A percentile compares a stretch with the other conserved stretches of the same genome.
phyloP scores from a whole-genome alignment of 2,329 filamentous ascomycete species.

The Aureobasidium sp. region DNA sequence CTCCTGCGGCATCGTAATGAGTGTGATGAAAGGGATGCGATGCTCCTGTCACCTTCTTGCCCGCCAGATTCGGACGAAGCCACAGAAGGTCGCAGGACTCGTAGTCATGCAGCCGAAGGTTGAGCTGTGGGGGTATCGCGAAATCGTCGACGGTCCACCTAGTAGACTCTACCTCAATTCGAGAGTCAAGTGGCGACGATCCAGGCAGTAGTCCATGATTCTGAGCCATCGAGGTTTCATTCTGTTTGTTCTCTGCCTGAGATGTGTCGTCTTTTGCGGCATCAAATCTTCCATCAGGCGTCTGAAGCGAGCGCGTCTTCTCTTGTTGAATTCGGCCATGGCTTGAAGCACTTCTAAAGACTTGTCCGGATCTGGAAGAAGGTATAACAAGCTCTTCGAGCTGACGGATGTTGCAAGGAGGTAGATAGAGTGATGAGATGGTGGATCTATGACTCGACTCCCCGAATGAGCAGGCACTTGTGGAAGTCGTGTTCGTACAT shows the following conservation, averaged over 20 bases:
- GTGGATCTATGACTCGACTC: neutral
- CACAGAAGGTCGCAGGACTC: neutral
- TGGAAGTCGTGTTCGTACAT: neutral
- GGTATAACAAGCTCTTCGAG: too few relatives aligned
- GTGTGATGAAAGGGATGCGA: neutral
- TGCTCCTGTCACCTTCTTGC: neutral
- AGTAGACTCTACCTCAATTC: neutral
- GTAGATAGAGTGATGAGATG: neutral
- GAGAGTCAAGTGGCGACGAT: neutral
- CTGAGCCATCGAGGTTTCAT: neutral
- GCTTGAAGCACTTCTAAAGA: too few relatives aligned
- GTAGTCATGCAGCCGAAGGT: neutral
- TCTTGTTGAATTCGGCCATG: neutral
- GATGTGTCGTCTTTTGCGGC: neutral
- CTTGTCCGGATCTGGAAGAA: neutral
- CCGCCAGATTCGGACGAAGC: neutral
- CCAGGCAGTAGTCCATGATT: neutral
- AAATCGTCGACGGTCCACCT: neutral
- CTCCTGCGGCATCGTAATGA: neutral
- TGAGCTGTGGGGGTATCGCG: neutral
- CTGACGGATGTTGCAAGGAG: neutral
- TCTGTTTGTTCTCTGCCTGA: neutral
- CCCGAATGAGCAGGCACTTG: neutral
- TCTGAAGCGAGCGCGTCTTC: neutral
- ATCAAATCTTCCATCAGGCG: too few relatives aligned